phyloP scores from a whole-genome alignment of 257 asterid species.

The Echium plantagineum region DNA sequence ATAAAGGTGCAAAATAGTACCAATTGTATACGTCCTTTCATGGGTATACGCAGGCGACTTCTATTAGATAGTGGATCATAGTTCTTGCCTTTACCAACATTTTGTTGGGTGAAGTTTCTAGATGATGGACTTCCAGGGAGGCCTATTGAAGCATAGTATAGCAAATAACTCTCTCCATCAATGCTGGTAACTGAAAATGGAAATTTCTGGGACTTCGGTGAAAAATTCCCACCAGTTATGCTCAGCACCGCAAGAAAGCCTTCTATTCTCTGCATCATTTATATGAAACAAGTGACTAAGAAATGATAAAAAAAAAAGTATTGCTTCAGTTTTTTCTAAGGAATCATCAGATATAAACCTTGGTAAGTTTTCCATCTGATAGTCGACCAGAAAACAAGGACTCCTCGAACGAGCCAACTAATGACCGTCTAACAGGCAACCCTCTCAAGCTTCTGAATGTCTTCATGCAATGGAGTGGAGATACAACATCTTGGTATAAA shows the following conservation, averaged over 20 bases:
- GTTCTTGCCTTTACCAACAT: slow-evolving; percentile 17
- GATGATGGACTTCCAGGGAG: slow-evolving; percentile 37
- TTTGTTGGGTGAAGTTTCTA: slow-evolving; percentile 24
- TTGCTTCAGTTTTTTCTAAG: not conserved
- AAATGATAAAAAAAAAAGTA: too few relatives aligned
- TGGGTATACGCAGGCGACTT: slow-evolving; percentile 52
- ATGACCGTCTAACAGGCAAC: slow-evolving; percentile 52
- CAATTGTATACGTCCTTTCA: slow-evolving; percentile 79
- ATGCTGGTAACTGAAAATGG: slow-evolving; percentile 70
- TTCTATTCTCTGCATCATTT: slow-evolving; percentile 42
- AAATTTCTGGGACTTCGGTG: slow-evolving; percentile 67
- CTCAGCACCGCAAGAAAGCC: slow-evolving; percentile 78
- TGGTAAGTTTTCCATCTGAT: slow-evolving; percentile 40
- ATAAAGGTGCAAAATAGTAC: slow-evolving; percentile 25
- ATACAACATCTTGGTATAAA: slow-evolving; percentile 21
- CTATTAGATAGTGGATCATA: slow-evolving; percentile 29
- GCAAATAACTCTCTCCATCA: slow-evolving; percentile 56
- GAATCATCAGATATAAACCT: slow-evolving; percentile 26
- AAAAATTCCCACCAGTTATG: slow-evolving; percentile 60
- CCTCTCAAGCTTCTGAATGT: slow-evolving; percentile 37
- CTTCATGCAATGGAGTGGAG: slow-evolving; percentile 21
- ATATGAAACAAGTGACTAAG: slow-evolving; percentile 10
- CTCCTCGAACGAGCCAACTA: slow-evolving; percentile 89
- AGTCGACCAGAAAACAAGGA: slow-evolving; percentile 76
- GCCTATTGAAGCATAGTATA: slow-evolving; percentile 60